Percentiles rank a stretch among this genome's conserved stretches.
Evolutionary conservation across 768 basidiomycete genomes (phyloP).

Genomic region (Candolleomyces eurysporus): DNA sequence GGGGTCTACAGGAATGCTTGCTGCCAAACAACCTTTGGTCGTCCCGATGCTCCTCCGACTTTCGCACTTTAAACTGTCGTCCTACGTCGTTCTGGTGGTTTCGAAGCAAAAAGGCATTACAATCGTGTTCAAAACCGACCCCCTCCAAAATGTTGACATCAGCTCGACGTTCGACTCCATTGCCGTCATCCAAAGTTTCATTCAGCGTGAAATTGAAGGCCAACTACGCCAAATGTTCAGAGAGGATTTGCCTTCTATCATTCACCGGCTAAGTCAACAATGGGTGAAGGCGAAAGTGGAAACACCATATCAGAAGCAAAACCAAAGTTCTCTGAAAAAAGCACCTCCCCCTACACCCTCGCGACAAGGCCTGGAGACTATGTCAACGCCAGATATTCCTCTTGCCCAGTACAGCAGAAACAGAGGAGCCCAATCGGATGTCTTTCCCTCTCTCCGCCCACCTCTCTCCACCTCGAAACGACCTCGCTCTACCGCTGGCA

Average conservation of each 20-base stretch:
- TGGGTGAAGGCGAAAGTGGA: conserved; percentile 96
- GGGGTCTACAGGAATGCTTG: conserved; percentile 83
- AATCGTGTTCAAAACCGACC: conserved; percentile 99
- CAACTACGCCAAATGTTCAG: conserved; percentile 98
- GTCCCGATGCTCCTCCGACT: conserved; percentile 98
- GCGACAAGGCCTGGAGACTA: conserved; percentile 33
- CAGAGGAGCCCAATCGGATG: conserved; percentile 11
- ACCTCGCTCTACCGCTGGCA: conserved; percentile 42
- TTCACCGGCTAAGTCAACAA: conserved; percentile 91
- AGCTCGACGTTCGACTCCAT: conserved; percentile 98
- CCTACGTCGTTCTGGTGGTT: conserved; percentile 96
- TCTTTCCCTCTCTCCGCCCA: conserved; percentile 22
- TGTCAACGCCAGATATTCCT: conserved; percentile 41
- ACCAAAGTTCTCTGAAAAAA: conserved; percentile 40
- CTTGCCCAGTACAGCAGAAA: conserved; percentile 15
- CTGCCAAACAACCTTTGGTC: conserved; percentile 91
- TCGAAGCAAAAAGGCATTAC: conserved; percentile 98
- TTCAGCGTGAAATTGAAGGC: conserved; percentile 95
- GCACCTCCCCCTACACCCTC: conserved; percentile 32
- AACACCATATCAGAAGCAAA: conserved; percentile 59
- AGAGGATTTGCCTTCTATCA: conserved; percentile 94
- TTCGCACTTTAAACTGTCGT: conserved; percentile 90
- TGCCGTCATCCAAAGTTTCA: conserved; percentile 95
- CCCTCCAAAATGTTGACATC: conserved; percentile 96
- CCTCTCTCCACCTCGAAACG: conserved; percentile 23